A percentile compares a stretch with the other conserved stretches of the same genome.
These are phyloP conservation scores for Cruciata laevipes DNA, from an alignment of 257 asterid genomes.

Conservation along the genomic window DNA sequence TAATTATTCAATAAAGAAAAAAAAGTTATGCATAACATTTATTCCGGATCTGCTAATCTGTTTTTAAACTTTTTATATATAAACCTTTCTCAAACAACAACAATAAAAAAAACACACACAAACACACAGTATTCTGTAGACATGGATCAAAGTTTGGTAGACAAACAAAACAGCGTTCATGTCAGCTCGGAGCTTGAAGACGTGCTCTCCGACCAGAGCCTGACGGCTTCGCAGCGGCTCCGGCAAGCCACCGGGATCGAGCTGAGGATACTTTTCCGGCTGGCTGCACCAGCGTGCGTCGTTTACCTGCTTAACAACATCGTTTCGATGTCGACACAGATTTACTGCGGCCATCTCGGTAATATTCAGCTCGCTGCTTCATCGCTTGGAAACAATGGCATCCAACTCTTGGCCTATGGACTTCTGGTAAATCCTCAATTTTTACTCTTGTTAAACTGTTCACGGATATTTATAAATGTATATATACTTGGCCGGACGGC, in stretches of 20 bases:
- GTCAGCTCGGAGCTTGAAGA: constrained; percentile 33
- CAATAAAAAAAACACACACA: not conserved
- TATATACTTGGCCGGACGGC: too few relatives aligned
- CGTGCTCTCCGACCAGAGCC: constrained; percentile 18
- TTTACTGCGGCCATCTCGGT: constrained; percentile 41
- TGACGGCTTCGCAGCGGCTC: constrained; percentile 13
- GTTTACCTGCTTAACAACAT: constrained; percentile 34
- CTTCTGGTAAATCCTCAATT: constrained; percentile 22
- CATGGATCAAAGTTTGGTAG: constrained; percentile 6
- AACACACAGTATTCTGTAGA: not conserved
- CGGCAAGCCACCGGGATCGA: constrained; percentile 19
- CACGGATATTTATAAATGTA: too few relatives aligned
- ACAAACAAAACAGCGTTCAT: not conserved
- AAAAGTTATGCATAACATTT: too few relatives aligned
- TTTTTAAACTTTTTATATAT: too few relatives aligned
- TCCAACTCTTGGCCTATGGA: constrained; percentile 40
- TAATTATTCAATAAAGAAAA: too few relatives aligned
- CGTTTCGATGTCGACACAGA: constrained; percentile 38
- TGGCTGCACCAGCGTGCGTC: constrained; percentile 38
- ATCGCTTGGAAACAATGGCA: constrained; percentile 38
- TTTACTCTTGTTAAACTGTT: too few relatives aligned
- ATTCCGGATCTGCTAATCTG: not conserved
- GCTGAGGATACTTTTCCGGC: constrained; percentile 19
- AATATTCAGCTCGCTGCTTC: constrained; percentile 37
- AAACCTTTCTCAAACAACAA: not conserved